phyloP scores from a whole-genome alignment of 163 green algal genomes.

The Scenedesmus sp. region DNA sequence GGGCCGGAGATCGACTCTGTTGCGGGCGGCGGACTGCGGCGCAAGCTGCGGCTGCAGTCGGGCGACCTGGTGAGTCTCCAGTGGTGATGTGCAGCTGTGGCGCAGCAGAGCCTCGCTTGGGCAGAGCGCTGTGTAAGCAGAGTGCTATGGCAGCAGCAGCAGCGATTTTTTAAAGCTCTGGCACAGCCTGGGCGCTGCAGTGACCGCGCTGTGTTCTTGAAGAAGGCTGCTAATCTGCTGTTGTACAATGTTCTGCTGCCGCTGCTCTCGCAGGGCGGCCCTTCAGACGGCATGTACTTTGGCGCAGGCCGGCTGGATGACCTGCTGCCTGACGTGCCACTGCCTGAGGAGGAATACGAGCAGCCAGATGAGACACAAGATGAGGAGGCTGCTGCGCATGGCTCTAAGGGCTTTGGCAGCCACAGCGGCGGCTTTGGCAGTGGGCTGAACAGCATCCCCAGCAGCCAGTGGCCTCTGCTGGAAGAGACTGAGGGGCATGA shows the following conservation, averaged over 20 bases:
- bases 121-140: no score
- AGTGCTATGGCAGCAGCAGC: not conserved
- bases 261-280: not conserved
- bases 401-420: not conserved
- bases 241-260: not conserved
- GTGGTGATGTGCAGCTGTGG: not conserved
- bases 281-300: slow-evolving; percentile 36
- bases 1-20: not conserved
- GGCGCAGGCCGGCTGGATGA: slow-evolving; percentile 33
- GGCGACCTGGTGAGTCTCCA: slow-evolving; percentile 7
- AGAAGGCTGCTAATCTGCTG: not conserved
- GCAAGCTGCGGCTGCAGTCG: slow-evolving; percentile 12
- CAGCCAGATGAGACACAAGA: not conserved
- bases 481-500: slow-evolving; percentile 43
- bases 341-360: slow-evolving; percentile 27
- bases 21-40: slow-evolving; percentile 1
- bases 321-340: slow-evolving; percentile 48
- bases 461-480: slow-evolving; percentile 46
- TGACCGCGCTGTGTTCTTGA: not conserved
- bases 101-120: not conserved
- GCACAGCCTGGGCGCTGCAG: not conserved
- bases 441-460: not conserved
- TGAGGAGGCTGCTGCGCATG: not conserved
- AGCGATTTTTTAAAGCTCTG: no score
- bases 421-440: not conserved